Evolutionary conservation across 2,329 filamentous ascomycete genomes (phyloP), one percentile per base, ranked within the genome.

Genomic region (Scytalidium lignicola): DNA sequence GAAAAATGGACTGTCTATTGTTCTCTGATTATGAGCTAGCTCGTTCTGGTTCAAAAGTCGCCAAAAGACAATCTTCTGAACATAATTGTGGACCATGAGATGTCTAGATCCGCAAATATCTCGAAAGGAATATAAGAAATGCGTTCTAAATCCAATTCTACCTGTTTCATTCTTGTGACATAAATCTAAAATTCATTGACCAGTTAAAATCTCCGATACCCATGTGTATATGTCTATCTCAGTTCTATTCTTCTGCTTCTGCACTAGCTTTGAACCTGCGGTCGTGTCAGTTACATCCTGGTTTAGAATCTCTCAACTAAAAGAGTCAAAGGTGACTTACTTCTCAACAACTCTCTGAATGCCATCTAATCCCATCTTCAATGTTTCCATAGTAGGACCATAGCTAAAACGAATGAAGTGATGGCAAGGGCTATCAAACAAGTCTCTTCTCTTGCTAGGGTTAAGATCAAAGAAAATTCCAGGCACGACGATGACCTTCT

Each of bases 401-500:
- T 93, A 95, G 49, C 85, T 90, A 60, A 95, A 79, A 46, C 90
- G 80, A 22, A 95, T 87, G 66, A 92, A 95, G 71, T 93, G 86
- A 70, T 97, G 92, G 70, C 92, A 96, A 51, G 92, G 92, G 58
- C 83, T 89, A 71, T 97, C 92, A 58, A 97, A 97, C 58, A 97
- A 70, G 68, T 97, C 92, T 65, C 92, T 79, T 56, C 92, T 80
- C 67, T 90, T 86, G 29, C 87, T 86, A 3, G 92, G 92, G 73
- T 97, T 97, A 56, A 97, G 71, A 63, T 97, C 92, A 67, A 97
- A 97, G 79, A 97, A 97, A 68, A 97, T 97, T 52, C 92, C 92
- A 0, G 92, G 92, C 3, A 97, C 92, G 17, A 96, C 90, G 63
- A 96, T 96, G 58, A 95, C 89, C 77, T 95, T 95, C 75, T 96